These are phyloP conservation scores for Penicillium ochrochloron DNA, from an alignment of 495 filamentous ascomycete genomes.

Conservation along the genomic window DNA sequence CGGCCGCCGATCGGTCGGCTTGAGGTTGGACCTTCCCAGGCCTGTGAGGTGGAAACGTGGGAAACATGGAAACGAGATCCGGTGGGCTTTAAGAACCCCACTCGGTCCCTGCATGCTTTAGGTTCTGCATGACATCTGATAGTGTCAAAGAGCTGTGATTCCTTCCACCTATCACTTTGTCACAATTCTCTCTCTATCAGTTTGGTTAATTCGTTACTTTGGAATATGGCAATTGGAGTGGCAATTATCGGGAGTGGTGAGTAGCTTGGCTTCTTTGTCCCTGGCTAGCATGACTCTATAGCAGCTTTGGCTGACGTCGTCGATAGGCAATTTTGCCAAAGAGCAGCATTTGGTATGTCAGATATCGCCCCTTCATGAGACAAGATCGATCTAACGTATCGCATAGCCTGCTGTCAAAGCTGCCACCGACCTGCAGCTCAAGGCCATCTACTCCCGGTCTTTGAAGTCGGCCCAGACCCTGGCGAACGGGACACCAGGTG, in stretches of 20 bases:
- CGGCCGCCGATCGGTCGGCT: constrained; percentile 10
- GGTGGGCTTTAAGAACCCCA: constrained; percentile 24
- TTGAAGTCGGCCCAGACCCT: constrained; percentile 53
- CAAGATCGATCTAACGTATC: neutral
- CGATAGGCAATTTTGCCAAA: constrained; percentile 53
- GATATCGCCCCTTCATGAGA: no score
- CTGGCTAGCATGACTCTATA: constrained; percentile 27
- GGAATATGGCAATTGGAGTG: constrained; percentile 53
- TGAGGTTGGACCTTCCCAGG: constrained; percentile 36
- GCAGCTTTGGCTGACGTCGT: constrained; percentile 14
- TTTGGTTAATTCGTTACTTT: neutral
- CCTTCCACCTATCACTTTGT: neutral
- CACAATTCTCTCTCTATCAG: neutral
- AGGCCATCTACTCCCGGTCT: constrained; percentile 68
- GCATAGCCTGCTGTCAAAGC: constrained; percentile 57
- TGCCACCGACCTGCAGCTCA: constrained; percentile 50
- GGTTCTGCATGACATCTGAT: constrained; percentile 23
- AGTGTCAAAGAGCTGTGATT: neutral
- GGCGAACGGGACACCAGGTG: constrained; percentile 35
- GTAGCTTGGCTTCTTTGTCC: constrained; percentile 40
- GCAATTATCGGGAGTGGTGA: constrained; percentile 72
- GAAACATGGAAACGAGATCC: constrained; percentile 3
- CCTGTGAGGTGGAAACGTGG: constrained; percentile 15
- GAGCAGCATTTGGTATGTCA: constrained; percentile 47
- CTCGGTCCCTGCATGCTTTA: constrained; percentile 12